Evolutionary conservation across 2,329 filamentous ascomycete genomes (phyloP).

Genomic region (Colletotrichum sp.): DNA sequence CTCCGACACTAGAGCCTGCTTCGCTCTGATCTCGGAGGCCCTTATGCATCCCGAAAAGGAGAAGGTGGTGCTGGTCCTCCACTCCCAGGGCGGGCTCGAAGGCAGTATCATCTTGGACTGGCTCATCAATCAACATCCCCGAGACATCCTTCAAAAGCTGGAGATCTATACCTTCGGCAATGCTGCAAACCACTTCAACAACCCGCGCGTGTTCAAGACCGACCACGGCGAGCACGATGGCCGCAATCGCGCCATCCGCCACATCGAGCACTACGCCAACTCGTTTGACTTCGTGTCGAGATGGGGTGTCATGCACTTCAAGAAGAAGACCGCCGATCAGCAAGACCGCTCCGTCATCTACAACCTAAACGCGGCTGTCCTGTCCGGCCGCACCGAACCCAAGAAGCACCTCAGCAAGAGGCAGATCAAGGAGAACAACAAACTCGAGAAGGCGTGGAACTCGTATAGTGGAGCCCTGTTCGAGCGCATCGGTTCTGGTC

Average conservation of each 20-base stretch:
- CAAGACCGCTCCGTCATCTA: conserved; percentile 42
- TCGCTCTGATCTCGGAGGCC: conserved; percentile 64
- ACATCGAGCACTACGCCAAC: conserved; percentile 85
- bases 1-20: conserved; percentile 67
- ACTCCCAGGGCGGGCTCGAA: conserved; percentile 81
- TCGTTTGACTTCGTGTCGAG: conserved; percentile 74
- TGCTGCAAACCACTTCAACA: conserved; percentile 83
- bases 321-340: conserved; percentile 2
- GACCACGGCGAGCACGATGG: conserved; percentile 29
- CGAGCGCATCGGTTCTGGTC: conserved; percentile 57
- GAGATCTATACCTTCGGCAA: conserved; percentile 83
- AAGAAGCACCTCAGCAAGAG: not conserved
- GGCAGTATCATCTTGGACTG: conserved; percentile 77
- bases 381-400: conserved; percentile 32
- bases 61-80: conserved; percentile 76
- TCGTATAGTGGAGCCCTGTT: conserved; percentile 70
- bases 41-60: conserved; percentile 66
- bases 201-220: conserved; percentile 61
- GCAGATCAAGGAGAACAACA: not conserved
- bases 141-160: conserved; percentile 68
- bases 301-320: conserved; percentile 76
- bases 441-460: conserved; percentile 42
- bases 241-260: conserved; percentile 60
- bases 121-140: conserved; percentile 74
- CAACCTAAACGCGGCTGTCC: not conserved